These are phyloP conservation scores for Sphaerobolus stellatus DNA, from an alignment of 1,284 basidiomycete genomes.

Conservation along the genomic window DNA sequence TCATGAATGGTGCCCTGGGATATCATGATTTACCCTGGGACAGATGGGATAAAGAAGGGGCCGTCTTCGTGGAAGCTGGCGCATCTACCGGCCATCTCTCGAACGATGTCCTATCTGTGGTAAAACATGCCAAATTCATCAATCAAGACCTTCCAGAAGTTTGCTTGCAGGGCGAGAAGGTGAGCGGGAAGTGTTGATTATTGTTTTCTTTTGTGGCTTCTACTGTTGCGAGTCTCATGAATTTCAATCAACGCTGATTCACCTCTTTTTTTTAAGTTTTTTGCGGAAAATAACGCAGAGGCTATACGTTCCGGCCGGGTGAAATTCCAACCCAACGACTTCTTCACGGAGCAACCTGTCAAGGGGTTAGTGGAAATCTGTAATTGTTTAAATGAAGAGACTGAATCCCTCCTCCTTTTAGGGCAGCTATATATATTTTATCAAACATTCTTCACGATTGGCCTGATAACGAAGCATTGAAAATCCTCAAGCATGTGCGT, in stretches of 20 bases:
- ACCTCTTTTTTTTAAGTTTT: constrained; percentile 25
- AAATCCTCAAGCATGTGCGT: constrained; percentile 1
- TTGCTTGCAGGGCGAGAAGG: constrained; percentile 9
- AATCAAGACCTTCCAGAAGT: constrained; percentile 11
- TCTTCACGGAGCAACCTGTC: constrained; percentile 4
- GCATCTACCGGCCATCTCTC: constrained; percentile 7
- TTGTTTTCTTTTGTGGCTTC: not conserved
- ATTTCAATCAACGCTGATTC: not conserved
- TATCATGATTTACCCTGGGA: constrained; percentile 4
- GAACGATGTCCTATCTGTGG: not conserved
- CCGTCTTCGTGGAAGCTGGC: constrained; percentile 7
- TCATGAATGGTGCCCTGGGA: constrained; percentile 7
- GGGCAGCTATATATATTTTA: constrained; percentile 6
- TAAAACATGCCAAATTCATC: constrained; percentile 6
- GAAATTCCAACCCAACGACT: constrained; percentile 20
- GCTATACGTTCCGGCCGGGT: constrained; percentile 24
- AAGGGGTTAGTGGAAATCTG: not conserved
- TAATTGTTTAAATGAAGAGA: not conserved
- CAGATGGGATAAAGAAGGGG: not conserved
- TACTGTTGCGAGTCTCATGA: not conserved
- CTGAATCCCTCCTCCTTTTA: not conserved
- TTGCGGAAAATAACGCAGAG: constrained; percentile 28
- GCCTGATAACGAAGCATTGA: constrained; percentile 4
- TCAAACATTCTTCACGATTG: constrained; percentile 10
- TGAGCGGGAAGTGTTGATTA: not conserved